Base-by-base conservation (phyloP, 2,329 filamentous ascomycete genomes). In the Diaporthe eres region DNA sequence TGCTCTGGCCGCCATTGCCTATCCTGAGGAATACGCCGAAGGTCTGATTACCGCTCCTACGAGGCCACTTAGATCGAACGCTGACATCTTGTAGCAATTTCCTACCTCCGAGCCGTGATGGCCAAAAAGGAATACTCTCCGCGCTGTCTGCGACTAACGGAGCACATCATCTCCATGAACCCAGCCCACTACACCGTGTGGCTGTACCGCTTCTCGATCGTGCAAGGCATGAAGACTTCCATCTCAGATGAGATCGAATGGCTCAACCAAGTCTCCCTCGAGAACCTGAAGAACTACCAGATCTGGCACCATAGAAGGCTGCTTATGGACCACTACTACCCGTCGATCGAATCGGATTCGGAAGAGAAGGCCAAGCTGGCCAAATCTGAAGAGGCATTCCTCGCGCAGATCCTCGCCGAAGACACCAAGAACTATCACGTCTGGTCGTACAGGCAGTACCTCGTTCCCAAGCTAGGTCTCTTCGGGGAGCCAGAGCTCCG, bases 401-500 rank as follows among this genome's bases (percentile, higher is more conserved):
- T 98, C 76, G 90, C 89, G 76, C 85, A 89, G 63, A 98, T 99
- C 90, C 92, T 99, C 73, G 90, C 89, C 55, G 90, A 94, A 80
- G 97, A 99, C 83, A 91, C 94, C 68, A 99, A 99, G 86, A 99
- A 99, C 87, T 98, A 99, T 84, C 97, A 99, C 83, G 97, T 98
- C 65, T 99, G 97, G 97, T 95, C 93, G 74, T 99, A 98, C 86
- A 90, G 97, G 75, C 95, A 98, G 83, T 92, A 90, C 81, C 84
- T 93, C 28, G 90, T 92, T 55, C 85, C 86, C 71, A 91, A 91
- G 81, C 85, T 94, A 88, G 93, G 92, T 82, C 93, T 86, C 88
- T 98, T 77, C 28, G 84, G 89, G 87, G 88, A 77, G 28, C 87
- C 94, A 82, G 92, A 99, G 87, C 87, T 97, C 28, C 84, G 87